These are phyloP conservation scores for Geranomyces michiganensis DNA, from an alignment of 192 early-diverging fungal species.

Conservation along the genomic window DNA sequence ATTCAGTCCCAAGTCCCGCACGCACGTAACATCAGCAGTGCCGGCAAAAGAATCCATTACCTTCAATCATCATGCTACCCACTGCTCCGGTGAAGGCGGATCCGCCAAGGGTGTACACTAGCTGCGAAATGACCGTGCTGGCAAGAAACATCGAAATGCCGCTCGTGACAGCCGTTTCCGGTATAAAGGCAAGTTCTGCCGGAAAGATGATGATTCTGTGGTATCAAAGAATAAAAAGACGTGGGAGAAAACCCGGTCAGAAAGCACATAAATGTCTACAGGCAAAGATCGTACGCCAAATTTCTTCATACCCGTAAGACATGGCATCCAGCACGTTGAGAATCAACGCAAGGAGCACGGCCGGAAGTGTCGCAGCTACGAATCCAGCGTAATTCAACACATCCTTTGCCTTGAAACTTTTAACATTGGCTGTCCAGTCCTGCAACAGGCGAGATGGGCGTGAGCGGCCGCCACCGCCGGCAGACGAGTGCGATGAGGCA, in stretches of 20 bases:
- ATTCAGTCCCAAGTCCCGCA: no score
- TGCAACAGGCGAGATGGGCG: not conserved
- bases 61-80: conserved; percentile 70
- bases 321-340: conserved; percentile 88
- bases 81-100: conserved; percentile 90
- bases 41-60: not conserved
- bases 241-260: not conserved
- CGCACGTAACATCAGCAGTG: no score
- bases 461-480: not conserved
- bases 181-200: conserved; percentile 56
- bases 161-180: conserved; percentile 52
- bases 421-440: not conserved
- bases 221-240: not conserved
- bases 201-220: conserved; percentile 87
- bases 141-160: conserved; percentile 98
- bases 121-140: conserved; percentile 51
- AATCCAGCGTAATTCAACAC: conserved; percentile 13
- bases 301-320: conserved; percentile 47
- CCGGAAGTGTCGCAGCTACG: conserved; percentile 59
- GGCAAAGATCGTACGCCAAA: no score
- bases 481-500: not conserved
- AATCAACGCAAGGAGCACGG: conserved; percentile 86
- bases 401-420: conserved; percentile 14
- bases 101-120: conserved; percentile 67
- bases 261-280: not conserved